These are phyloP conservation scores for Ilyonectria sp. DNA, from an alignment of 2,329 filamentous ascomycete genomes.

Conservation along the genomic window DNA sequence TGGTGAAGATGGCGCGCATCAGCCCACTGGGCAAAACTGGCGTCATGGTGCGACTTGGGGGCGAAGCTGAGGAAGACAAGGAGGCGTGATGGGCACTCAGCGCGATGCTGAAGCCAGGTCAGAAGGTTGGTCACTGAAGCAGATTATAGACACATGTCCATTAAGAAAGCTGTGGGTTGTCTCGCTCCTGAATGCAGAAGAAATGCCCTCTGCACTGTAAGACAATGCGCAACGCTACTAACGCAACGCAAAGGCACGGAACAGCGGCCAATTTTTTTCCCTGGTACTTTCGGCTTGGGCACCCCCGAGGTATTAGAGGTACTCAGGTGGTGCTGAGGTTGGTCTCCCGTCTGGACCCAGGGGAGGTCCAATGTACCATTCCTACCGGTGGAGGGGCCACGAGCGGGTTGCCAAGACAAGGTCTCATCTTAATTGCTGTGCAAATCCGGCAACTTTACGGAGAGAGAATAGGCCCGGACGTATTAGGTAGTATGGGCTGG, in stretches of 20 bases:
- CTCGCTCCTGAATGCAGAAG: not conserved
- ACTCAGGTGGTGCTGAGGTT: not conserved
- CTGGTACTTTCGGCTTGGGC: not conserved
- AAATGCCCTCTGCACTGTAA: not conserved
- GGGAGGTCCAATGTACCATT: conserved; percentile 41
- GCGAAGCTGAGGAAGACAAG: not conserved
- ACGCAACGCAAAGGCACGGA: conserved; percentile 1
- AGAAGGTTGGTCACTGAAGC: not conserved
- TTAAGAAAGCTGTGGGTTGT: not conserved
- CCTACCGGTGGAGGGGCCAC: conserved; percentile 38
- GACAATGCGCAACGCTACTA: not conserved
- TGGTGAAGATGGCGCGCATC: conserved; percentile 34
- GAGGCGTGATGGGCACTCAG: not conserved
- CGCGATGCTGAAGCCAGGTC: not conserved
- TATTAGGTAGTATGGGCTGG: conserved; percentile 7
- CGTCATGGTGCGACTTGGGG: conserved; percentile 22
- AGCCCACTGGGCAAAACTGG: conserved; percentile 38
- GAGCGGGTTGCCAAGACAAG: conserved; percentile 41
- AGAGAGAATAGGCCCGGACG: not conserved
- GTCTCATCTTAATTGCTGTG: conserved; percentile 49
- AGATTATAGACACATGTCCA: not conserved
- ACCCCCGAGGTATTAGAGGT: not conserved
- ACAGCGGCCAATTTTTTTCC: not conserved
- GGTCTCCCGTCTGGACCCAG: conserved; percentile 19
- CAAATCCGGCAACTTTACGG: conserved; percentile 28